Conservation (phyloP, 768 basidiomycete genomes). For the Brasilioporus rufonigricans region DNA sequence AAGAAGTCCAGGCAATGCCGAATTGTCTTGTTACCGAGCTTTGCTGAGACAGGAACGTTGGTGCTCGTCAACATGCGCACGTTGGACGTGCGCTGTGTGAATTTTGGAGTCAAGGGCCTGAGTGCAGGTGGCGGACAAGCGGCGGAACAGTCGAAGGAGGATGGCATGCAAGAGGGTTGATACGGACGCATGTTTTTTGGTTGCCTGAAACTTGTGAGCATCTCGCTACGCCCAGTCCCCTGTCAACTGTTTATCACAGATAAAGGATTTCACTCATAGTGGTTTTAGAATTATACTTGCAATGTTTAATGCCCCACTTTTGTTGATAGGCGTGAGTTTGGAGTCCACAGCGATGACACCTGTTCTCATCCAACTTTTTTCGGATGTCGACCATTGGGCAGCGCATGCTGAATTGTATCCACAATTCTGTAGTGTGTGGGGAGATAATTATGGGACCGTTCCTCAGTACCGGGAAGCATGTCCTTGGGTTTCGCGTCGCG, state of each 20-base stretch:
- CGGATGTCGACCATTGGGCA: too few species aligned
- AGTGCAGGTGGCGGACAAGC: constrained; percentile 20
- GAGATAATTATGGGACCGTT: too few species aligned
- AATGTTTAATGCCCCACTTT: neutral
- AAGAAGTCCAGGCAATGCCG: constrained; percentile 48
- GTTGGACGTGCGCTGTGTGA: constrained; percentile 63
- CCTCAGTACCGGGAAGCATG: too few species aligned
- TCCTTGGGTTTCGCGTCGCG: too few species aligned
- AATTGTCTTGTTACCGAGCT: constrained; percentile 78
- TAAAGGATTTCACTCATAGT: too few species aligned
- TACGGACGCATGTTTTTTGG: neutral
- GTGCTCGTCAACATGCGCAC: constrained; percentile 79
- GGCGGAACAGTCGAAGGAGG: constrained; percentile 2
- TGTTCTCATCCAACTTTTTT: too few species aligned
- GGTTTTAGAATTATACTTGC: too few species aligned
- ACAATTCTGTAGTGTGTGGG: too few species aligned
- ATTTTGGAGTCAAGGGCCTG: constrained; percentile 48
- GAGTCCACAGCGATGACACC: too few species aligned
- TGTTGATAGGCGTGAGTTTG: too few species aligned
- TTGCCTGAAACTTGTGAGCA: neutral
- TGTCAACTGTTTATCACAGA: neutral
- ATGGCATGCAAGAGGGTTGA: constrained; percentile 28
- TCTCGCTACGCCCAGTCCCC: neutral
- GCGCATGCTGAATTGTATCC: too few species aligned
- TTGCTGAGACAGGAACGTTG: constrained; percentile 73